These are phyloP conservation scores for Alternaria gaisen DNA, from an alignment of 2,329 filamentous ascomycete species.

Conservation along the genomic window DNA sequence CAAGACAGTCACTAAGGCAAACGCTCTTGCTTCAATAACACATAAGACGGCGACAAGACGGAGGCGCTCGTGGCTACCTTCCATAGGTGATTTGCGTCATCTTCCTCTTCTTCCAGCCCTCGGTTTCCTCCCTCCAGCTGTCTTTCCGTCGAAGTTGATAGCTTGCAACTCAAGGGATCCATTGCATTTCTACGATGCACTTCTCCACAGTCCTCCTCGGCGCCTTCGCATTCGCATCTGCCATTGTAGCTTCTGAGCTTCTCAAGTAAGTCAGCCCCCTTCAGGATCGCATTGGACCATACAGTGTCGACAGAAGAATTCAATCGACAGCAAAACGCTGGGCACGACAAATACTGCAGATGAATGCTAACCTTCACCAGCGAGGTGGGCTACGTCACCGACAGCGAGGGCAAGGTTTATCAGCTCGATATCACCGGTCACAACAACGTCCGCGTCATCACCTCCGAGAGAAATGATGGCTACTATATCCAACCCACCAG, in stretches of 20 bases:
- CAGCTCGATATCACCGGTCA: constrained; percentile 5
- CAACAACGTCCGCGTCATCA: constrained; percentile 9
- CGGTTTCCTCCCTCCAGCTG: neutral
- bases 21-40: neutral
- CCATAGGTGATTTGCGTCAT: neutral
- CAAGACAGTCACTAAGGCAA: neutral
- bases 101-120: neutral
- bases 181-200: neutral
- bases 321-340: neutral
- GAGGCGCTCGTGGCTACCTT: neutral
- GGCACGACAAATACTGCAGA: neutral
- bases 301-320: neutral
- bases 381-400: constrained; percentile 5
- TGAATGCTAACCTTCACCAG: neutral
- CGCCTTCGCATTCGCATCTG: neutral
- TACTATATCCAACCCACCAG: constrained; percentile 9
- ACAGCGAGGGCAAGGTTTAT: constrained; percentile 6
- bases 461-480: neutral
- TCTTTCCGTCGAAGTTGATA: neutral
- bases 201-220: neutral
- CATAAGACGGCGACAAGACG: neutral
- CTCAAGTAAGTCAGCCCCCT: neutral
- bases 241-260: neutral
- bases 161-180: neutral
- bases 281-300: neutral